Evolutionary conservation across 2,329 filamentous ascomycete genomes (phyloP), one percentile per base, ranked within the genome.

Genomic region (Akanthomyces lecanii): DNA sequence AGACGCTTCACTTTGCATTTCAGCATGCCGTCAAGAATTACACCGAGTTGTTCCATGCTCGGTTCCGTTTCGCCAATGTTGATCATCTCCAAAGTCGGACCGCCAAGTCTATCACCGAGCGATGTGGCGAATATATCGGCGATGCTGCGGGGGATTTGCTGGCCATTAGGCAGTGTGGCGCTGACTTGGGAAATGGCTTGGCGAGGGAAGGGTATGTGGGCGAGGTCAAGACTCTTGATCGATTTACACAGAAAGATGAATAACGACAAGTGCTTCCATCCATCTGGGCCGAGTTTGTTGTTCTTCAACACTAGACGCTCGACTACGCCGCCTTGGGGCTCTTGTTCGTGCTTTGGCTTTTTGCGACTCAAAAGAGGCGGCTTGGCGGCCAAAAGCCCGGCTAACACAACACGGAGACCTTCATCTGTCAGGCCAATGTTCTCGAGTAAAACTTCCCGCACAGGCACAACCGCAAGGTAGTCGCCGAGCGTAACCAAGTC

Each of bases 231-330:
- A 6, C 85, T 89, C 73, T 92, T 93, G 62, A 99, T 80, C 1
- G 92, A 92, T 65, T 87, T 88, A 69, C 91, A 97, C 79, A 97
- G 88, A 75, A 97, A 91, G 59, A 97, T 82, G 72, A 98, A 99
- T 7, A 97, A 79, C 47, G 89, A 89, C 63, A 98, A 87, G 72
- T 98, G 87, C 70, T 89, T 92, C 95, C 95, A 99, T 18, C 94
- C 95, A 66, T 96, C 89, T 0, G 82, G 81, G 0, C 91, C 90
- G 64, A 98, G 88, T 70, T 92, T 94, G 72, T 98, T 98, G 76
- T 96, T 92, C 76, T 96, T 97, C 48, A 99, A 77, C 1, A 91
- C 89, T 7, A 99, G 78, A 65, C 92, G 90, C 77, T 97, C 92
- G 5, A 98, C 85, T 1, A 96, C 86, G 18, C 92, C 92, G 54